These are phyloP conservation scores for Fusarium albidum DNA, from an alignment of 2,329 filamentous ascomycete genomes.

Conservation along the genomic window DNA sequence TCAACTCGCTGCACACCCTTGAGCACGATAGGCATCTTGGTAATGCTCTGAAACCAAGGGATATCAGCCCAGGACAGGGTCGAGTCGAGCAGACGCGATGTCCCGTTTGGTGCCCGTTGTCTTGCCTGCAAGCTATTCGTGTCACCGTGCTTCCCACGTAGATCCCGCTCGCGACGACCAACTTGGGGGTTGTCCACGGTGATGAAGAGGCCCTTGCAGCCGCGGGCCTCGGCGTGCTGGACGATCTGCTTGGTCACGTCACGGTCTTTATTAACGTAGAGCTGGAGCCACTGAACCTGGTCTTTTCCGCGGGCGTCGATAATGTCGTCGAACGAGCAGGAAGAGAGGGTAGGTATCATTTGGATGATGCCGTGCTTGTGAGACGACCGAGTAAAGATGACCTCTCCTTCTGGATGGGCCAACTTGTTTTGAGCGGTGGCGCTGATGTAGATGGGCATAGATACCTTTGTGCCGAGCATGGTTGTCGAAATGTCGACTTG, in stretches of 20 bases:
- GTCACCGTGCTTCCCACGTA: conserved; percentile 75
- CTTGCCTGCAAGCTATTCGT: conserved; percentile 67
- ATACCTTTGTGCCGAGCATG: conserved; percentile 86
- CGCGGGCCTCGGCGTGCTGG: conserved; percentile 85
- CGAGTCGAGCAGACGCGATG: conserved; percentile 92
- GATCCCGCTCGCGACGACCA: conserved; percentile 96
- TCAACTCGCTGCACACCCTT: conserved; percentile 97
- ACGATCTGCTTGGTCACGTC: conserved; percentile 91
- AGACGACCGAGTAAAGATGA: conserved; percentile 84
- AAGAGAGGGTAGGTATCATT: conserved; percentile 97
- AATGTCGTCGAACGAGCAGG: conserved; percentile 97
- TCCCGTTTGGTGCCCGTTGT: conserved; percentile 64
- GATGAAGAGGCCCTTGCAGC: conserved; percentile 97
- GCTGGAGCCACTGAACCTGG: conserved; percentile 94
- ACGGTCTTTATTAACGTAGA: conserved; percentile 96
- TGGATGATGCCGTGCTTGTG: conserved; percentile 88
- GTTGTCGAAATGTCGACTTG: conserved; percentile 85
- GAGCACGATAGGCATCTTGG: conserved; percentile 90
- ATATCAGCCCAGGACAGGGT: conserved; percentile 90
- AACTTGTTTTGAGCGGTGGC: conserved; percentile 95
- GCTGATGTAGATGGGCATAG: conserved; percentile 95
- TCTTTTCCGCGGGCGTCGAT: conserved; percentile 78
- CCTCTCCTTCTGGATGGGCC: conserved; percentile 91
- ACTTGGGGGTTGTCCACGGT: conserved; percentile 97
- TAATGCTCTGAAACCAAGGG: conserved; percentile 88